These are phyloP conservation scores for Pseudogymnoascus sp. DNA, from an alignment of 2,329 filamentous ascomycete species.

Conservation along the genomic window DNA sequence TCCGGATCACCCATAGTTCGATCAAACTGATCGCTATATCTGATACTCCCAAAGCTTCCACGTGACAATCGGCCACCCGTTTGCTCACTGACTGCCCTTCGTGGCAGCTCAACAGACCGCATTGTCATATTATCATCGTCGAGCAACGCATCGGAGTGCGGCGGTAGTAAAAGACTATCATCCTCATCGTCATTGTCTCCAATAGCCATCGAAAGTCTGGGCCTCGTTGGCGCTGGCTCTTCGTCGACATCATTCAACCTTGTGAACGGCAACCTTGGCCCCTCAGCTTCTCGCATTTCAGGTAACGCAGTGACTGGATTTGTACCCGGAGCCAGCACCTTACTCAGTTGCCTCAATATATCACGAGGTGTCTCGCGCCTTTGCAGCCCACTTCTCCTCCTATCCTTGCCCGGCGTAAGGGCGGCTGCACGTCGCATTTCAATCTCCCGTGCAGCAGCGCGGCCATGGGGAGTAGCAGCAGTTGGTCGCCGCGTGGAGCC, in stretches of 20 bases:
- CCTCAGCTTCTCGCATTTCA: constrained; percentile 11
- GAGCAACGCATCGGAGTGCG: constrained; percentile 46
- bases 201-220: constrained; percentile 49
- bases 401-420: constrained; percentile 52
- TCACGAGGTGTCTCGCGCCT: constrained; percentile 50
- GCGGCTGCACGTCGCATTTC: constrained; percentile 52
- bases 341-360: constrained; percentile 47
- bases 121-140: constrained; percentile 54
- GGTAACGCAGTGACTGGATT: constrained; percentile 25
- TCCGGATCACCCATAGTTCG: constrained; percentile 23
- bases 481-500: constrained; percentile 23
- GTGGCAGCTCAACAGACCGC: constrained; percentile 53
- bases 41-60: constrained; percentile 42
- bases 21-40: constrained; percentile 47
- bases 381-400: constrained; percentile 50
- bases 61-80: constrained; percentile 39
- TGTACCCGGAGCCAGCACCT: constrained; percentile 42
- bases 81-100: constrained; percentile 44
- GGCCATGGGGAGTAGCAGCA: constrained; percentile 49
- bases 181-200: constrained; percentile 41
- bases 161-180: constrained; percentile 40
- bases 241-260: constrained; percentile 34
- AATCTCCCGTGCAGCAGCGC: constrained; percentile 51
- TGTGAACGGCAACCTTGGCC: constrained; percentile 15
- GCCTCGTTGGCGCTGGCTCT: constrained; percentile 38